These are phyloP conservation scores for Sonneratia caseolaris DNA, from an alignment of 345 rosid genomes.

Conservation along the genomic window DNA sequence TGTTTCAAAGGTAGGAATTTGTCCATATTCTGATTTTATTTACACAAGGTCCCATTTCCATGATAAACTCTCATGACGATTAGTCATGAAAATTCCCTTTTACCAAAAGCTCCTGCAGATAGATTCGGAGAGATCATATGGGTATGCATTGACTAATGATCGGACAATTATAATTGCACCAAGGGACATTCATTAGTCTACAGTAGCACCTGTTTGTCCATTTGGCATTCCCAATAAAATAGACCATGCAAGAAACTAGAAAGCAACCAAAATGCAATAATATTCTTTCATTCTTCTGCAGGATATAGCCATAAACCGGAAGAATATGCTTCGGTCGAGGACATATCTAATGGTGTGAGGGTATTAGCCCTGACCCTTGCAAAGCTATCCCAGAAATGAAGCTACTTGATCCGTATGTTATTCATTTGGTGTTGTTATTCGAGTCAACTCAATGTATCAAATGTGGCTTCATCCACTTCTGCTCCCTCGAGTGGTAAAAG, in stretches of 20 bases:
- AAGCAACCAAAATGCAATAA: neutral
- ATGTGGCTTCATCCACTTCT: neutral
- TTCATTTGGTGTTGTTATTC: neutral
- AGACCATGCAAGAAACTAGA: neutral
- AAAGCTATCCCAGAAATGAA: conserved; percentile 41
- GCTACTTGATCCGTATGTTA: neutral
- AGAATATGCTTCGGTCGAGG: conserved; percentile 57
- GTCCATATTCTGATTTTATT: neutral
- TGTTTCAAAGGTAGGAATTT: conserved; percentile 72
- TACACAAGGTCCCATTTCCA: neutral
- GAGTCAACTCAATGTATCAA: neutral
- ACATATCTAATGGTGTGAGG: conserved; percentile 73
- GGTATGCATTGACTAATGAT: too few species aligned
- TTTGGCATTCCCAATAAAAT: neutral
- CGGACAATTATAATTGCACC: neutral
- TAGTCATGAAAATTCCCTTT: too few species aligned
- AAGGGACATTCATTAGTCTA: neutral
- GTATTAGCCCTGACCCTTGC: conserved; percentile 69
- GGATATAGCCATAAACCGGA: conserved; percentile 97
- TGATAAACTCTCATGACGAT: too few species aligned
- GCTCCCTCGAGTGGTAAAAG: neutral
- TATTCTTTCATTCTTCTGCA: conserved; percentile 12
- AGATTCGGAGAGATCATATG: too few species aligned
- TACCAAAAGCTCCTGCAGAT: too few species aligned
- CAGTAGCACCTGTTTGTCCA: neutral